Conservation (phyloP, 306 rosid species). For the Lupinus albus region DNA sequence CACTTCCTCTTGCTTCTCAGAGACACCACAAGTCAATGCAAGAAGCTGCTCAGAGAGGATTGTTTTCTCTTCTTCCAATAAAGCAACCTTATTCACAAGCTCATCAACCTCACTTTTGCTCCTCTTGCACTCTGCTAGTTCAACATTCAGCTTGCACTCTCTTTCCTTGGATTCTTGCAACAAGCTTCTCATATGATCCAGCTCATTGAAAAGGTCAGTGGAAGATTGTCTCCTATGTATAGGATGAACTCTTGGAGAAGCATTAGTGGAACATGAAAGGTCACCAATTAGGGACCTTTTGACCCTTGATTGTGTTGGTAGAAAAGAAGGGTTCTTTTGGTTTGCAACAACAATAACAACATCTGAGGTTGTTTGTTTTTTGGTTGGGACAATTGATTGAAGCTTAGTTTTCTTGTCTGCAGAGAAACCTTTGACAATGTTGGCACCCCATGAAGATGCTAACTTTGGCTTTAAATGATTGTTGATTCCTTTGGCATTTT, state of each 20-base stretch:
- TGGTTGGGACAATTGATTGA: constrained; percentile 43
- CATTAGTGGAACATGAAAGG: constrained; percentile 64
- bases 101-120: constrained; percentile 60
- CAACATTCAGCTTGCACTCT: constrained; percentile 78
- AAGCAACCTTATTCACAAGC: constrained; percentile 51
- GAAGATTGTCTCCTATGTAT: constrained; percentile 90
- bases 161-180: constrained; percentile 84
- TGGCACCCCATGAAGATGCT: constrained; percentile 88
- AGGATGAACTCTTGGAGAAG: constrained; percentile 65
- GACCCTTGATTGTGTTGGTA: constrained; percentile 64
- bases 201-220: constrained; percentile 81
- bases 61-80: constrained; percentile 68
- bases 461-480: constrained; percentile 63
- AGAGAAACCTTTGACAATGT: constrained; percentile 83
- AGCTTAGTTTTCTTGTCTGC: constrained; percentile 70
- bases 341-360: constrained; percentile 23
- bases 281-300: constrained; percentile 85
- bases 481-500: constrained; percentile 44
- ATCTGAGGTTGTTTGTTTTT: constrained; percentile 57
- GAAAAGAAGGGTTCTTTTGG: constrained; percentile 55
- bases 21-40: constrained; percentile 37
- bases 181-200: constrained; percentile 80
- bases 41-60: constrained; percentile 59
- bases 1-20: constrained; percentile 51
- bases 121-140: constrained; percentile 60